These are phyloP conservation scores for Tremella yokohamensis DNA, from an alignment of 768 basidiomycete species.

Conservation along the genomic window DNA sequence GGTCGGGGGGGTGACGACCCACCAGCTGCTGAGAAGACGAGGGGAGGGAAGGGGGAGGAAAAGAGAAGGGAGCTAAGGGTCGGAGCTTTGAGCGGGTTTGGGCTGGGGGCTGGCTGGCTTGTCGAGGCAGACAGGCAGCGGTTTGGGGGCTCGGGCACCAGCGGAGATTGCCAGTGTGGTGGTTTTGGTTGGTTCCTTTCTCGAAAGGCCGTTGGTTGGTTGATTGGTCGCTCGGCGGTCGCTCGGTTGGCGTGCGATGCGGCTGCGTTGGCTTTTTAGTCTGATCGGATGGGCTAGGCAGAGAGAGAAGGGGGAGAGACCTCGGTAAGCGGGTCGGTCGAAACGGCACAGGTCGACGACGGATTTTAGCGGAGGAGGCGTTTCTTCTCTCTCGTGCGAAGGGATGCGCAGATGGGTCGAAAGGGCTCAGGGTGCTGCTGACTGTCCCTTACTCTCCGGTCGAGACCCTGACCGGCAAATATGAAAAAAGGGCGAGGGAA, in stretches of 20 bases:
- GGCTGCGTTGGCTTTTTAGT: too few species aligned
- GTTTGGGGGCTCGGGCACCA: neutral
- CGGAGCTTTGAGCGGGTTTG: neutral
- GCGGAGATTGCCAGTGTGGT: too few species aligned
- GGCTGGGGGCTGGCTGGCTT: neutral
- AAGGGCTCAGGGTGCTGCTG: too few species aligned
- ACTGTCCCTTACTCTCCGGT: too few species aligned
- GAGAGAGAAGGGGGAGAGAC: neutral
- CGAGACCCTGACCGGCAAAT: too few species aligned
- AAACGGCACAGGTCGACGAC: neutral
- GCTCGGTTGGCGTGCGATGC: too few species aligned
- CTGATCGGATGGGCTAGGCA: neutral
- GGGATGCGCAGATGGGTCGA: too few species aligned
- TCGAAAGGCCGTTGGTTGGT: too few species aligned
- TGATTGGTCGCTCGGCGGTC: too few species aligned
- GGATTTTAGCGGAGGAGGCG: neutral
- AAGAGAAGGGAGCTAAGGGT: neutral
- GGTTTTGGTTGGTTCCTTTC: too few species aligned
- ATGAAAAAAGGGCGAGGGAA: too few species aligned
- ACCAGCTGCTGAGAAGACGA: neutral
- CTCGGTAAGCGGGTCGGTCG: constrained; percentile 4
- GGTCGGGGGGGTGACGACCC: constrained; percentile 5
- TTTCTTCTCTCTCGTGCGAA: too few species aligned
- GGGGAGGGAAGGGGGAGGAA: neutral
- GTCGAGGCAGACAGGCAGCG: neutral